Evolutionary conservation across 805 yeast species (phyloP), one percentile per base, ranked within the genome.

Genomic region (Candida yuanshanica): DNA sequence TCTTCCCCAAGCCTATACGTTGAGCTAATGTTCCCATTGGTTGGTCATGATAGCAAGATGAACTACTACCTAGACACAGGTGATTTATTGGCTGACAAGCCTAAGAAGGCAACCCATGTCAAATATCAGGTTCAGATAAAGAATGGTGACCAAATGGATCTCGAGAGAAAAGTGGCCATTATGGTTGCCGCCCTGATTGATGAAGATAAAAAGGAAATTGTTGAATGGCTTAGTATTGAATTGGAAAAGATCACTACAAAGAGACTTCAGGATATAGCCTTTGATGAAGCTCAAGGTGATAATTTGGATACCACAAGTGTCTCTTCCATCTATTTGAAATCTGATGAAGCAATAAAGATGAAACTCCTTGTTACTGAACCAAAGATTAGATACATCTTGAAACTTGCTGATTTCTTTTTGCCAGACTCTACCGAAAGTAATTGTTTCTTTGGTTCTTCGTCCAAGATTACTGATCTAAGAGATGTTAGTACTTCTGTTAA

Each of bases 11-110:
- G 72, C 40, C 71, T 71, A 52, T 78, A 59, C 47, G 65, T 75
- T 6, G 95, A 88, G 53, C 52, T 91, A 4, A 63, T 88, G 38
- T 86, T 87, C 56, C 75, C 84, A 34, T 66, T 81, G 50, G 47
- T 67, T 46, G 75, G 16, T 16, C 35, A 56, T 60, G 77, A 67
- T 53, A 63, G 61, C 17, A 72, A 58, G 46, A 65, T 69, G 18
- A 64, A 66, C 45, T 64, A 69, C 34, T 91, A 70, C 50, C 70
- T 82, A 47, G 69, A 77, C 26, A 69, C 79, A 6, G 95, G 95
- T 20, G 77, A 78, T 12, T 37, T 45, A 18, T 43, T 46, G 12
- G 45, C 32, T 2, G 48, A 42, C 12, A 29, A 26, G 11, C 43
- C 48, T 7, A 57, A 46, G 25, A 54, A 38, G 8, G 35, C 27